Evolutionary conservation across 2,329 filamentous ascomycete genomes (phyloP).

Genomic region (Neocucurbitaria cava): DNA sequence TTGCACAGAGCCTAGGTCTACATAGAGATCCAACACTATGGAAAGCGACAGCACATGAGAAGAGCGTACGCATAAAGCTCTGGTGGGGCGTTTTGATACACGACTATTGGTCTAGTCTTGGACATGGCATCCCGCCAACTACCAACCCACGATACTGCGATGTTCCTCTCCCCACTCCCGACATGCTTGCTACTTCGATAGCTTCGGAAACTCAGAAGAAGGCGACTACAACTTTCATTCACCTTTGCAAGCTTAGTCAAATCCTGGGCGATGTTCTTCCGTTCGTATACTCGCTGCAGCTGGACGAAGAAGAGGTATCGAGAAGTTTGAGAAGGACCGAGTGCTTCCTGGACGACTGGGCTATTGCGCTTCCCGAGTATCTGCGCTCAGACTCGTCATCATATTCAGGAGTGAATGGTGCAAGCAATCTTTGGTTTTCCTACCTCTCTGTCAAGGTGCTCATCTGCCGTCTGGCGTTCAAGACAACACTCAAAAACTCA

Average conservation of each 20-base stretch:
- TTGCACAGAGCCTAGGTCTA: conserved; percentile 27
- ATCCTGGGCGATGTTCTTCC: conserved; percentile 26
- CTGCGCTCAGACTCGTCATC: neutral
- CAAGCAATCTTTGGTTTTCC: conserved; percentile 26
- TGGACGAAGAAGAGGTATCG: conserved; percentile 6
- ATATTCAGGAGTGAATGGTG: conserved; percentile 8
- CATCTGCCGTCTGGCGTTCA: conserved; percentile 18
- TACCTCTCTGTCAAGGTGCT: conserved; percentile 23
- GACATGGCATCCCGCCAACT: conserved; percentile 26
- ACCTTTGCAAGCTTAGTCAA: conserved; percentile 23
- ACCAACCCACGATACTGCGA: conserved; percentile 22
- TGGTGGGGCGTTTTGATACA: conserved; percentile 32
- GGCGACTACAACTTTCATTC: conserved; percentile 13
- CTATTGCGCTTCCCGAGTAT: conserved; percentile 11
- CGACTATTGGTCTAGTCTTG: conserved; percentile 30
- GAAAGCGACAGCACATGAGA: conserved; percentile 21
- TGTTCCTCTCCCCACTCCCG: conserved; percentile 12
- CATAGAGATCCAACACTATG: conserved; percentile 23
- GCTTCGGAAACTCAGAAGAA: neutral
- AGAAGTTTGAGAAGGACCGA: conserved; percentile 16
- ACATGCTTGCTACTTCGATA: neutral
- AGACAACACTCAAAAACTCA: conserved; percentile 7
- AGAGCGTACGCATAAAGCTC: conserved; percentile 22
- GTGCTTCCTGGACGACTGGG: conserved; percentile 20
- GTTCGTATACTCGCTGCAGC: conserved; percentile 19